These are phyloP conservation scores for Earliella scabrosa DNA, from an alignment of 1,284 basidiomycete genomes.

Conservation along the genomic window DNA sequence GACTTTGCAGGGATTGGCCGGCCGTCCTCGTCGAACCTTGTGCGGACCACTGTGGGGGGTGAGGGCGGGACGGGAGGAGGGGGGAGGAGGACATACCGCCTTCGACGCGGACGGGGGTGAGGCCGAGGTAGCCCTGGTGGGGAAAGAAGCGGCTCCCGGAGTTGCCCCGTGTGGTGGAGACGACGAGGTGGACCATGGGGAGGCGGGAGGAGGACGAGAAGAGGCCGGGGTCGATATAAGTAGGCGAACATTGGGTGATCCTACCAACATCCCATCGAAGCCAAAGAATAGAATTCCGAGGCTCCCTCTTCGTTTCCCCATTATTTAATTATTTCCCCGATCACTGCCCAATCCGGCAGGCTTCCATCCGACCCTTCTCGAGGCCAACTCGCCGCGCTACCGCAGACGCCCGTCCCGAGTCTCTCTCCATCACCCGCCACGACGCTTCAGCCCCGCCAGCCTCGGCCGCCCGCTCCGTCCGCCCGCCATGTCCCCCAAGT, in stretches of 20 bases:
- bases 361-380: conserved; percentile 15
- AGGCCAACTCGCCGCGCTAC: neutral
- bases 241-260: conserved; percentile 32
- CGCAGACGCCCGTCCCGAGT: neutral
- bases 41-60: conserved; percentile 58
- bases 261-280: conserved; percentile 18
- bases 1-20: conserved; percentile 66
- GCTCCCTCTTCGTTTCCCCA: conserved; percentile 18
- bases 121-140: conserved; percentile 74
- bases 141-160: conserved; percentile 75
- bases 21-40: conserved; percentile 70
- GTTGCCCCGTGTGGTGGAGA: conserved; percentile 66
- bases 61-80: conserved; percentile 14
- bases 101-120: conserved; percentile 78
- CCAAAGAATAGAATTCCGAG: conserved; percentile 19
- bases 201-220: conserved; percentile 25
- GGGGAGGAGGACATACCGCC: conserved; percentile 55
- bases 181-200: conserved; percentile 66
- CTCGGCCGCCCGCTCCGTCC: conserved; percentile 13
- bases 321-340: conserved; percentile 18
- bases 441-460: conserved; percentile 4
- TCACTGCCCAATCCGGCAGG: conserved; percentile 8
- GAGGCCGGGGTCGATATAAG: conserved; percentile 26
- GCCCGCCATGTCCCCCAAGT: conserved; percentile 36
- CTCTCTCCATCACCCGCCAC: conserved; percentile 2